Percentiles rank a stretch among this genome's conserved stretches.
Conservation (phyloP, 495 filamentous ascomycete species). For the Lasiosphaeria ovina region DNA sequence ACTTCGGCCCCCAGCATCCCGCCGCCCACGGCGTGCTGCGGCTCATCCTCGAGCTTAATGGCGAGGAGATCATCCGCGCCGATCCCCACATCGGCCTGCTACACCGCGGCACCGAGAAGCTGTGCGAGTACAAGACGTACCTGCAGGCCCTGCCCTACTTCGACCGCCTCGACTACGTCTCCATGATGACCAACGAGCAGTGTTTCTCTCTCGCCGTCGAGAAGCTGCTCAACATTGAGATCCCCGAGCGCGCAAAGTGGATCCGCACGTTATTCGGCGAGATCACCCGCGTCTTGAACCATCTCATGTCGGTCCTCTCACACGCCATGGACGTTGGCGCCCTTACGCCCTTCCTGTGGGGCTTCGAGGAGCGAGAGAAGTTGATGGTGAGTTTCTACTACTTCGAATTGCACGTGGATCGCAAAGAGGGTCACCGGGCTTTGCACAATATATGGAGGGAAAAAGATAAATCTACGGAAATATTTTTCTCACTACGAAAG, state of each 20-base stretch:
- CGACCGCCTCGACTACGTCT: constrained; percentile 97
- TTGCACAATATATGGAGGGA: background rate
- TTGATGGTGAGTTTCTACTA: constrained; percentile 70
- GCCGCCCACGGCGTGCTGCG: constrained; percentile 98
- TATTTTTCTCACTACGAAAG: background rate
- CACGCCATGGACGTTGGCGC: constrained; percentile 99
- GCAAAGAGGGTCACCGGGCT: background rate
- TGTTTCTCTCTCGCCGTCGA: constrained; percentile 93
- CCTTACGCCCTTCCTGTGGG: constrained; percentile 98
- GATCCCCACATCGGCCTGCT: constrained; percentile 97
- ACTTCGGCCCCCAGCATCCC: constrained; percentile 98
- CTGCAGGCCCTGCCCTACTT: constrained; percentile 98
- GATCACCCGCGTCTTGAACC: constrained; percentile 92
- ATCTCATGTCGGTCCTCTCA: constrained; percentile 95
- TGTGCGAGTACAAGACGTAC: constrained; percentile 99
- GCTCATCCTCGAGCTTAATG: constrained; percentile 95
- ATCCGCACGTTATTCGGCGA: constrained; percentile 96
- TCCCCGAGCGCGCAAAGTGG: constrained; percentile 93
- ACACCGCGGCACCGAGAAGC: constrained; percentile 97
- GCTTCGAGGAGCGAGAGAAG: constrained; percentile 99
- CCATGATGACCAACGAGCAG: constrained; percentile 99
- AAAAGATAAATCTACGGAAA: background rate
- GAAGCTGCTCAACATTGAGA: constrained; percentile 96
- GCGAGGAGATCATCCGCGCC: constrained; percentile 93
- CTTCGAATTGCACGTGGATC: background rate